Evolutionary conservation across 768 basidiomycete genomes (phyloP).

Genomic region (Russula virescens): DNA sequence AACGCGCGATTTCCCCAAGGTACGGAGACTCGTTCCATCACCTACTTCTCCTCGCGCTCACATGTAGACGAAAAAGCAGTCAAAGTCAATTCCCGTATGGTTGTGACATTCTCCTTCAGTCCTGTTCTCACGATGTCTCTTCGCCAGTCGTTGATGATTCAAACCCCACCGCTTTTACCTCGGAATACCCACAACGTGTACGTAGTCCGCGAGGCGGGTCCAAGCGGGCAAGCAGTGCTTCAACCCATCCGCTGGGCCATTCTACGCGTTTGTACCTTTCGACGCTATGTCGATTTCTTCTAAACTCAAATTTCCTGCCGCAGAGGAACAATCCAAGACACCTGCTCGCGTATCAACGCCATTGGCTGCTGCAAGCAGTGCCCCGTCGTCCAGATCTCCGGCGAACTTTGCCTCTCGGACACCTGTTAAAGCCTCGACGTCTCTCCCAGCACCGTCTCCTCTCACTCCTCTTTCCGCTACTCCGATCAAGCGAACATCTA

Average conservation of each 20-base stretch:
- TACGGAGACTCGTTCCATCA: not conserved
- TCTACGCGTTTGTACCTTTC: constrained; percentile 9
- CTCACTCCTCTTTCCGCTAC: constrained; percentile 17
- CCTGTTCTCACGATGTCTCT: not conserved
- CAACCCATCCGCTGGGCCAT: not conserved
- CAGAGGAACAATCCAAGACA: not conserved
- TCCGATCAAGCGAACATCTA: constrained; percentile 8
- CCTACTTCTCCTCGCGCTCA: not conserved
- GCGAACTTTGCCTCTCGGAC: constrained; percentile 18
- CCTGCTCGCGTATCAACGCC: not conserved
- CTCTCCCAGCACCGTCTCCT: constrained; percentile 16
- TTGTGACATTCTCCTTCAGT: no score
- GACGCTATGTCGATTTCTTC: not conserved
- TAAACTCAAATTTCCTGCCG: not conserved
- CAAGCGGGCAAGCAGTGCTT: not conserved
- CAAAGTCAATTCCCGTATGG: not conserved
- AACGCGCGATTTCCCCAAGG: not conserved
- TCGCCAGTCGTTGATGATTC: not conserved
- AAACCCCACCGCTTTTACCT: not conserved
- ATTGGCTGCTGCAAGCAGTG: not conserved
- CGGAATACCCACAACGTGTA: not conserved
- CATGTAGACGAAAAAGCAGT: not conserved
- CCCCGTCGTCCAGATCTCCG: constrained; percentile 12
- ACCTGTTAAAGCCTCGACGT: constrained; percentile 16
- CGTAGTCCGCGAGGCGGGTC: not conserved